Conservation (phyloP, 179 eudicot species). For the Sideroxylon spinosum region DNA sequence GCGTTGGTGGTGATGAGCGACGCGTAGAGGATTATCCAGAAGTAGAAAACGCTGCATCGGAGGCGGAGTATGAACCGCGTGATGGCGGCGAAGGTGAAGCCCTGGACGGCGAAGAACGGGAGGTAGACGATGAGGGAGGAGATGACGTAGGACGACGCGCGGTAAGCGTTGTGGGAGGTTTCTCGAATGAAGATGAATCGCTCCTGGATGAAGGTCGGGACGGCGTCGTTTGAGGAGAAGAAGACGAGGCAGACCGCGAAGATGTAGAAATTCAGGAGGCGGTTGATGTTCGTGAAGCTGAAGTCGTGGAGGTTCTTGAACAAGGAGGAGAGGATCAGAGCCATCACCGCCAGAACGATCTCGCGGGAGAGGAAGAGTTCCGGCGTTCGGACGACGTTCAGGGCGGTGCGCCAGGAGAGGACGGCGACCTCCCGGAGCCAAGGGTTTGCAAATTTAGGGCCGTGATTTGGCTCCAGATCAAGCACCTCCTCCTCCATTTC, state of each 20-base stretch:
- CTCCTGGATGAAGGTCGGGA: constrained; percentile 54
- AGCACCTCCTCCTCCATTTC: constrained; percentile 31
- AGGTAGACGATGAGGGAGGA: constrained; percentile 55
- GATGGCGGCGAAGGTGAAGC: constrained; percentile 46
- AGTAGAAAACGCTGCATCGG: constrained; percentile 24
- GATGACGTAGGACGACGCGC: constrained; percentile 50
- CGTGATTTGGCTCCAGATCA: constrained; percentile 32
- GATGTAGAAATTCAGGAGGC: constrained; percentile 48
- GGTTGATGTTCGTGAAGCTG: constrained; percentile 36
- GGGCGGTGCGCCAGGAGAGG: constrained; percentile 47
- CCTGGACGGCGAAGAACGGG: constrained; percentile 51
- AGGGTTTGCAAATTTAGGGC: constrained; percentile 45
- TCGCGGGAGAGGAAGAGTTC: constrained; percentile 54
- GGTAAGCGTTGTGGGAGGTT: constrained; percentile 53
- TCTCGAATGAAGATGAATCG: constrained; percentile 55
- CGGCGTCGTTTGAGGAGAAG: constrained; percentile 58
- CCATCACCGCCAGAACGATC: constrained; percentile 44
- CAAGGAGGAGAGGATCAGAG: constrained; percentile 40
- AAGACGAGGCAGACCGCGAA: constrained; percentile 44
- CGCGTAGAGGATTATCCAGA: constrained; percentile 48
- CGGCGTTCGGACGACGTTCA: constrained; percentile 46
- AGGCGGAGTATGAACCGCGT: constrained; percentile 36
- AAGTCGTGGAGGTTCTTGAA: constrained; percentile 23
- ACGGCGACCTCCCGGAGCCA: constrained; percentile 51
- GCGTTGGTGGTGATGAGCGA: constrained; percentile 48